These are phyloP conservation scores for Xylaria grammica DNA, from an alignment of 495 filamentous ascomycete species.

Conservation along the genomic window DNA sequence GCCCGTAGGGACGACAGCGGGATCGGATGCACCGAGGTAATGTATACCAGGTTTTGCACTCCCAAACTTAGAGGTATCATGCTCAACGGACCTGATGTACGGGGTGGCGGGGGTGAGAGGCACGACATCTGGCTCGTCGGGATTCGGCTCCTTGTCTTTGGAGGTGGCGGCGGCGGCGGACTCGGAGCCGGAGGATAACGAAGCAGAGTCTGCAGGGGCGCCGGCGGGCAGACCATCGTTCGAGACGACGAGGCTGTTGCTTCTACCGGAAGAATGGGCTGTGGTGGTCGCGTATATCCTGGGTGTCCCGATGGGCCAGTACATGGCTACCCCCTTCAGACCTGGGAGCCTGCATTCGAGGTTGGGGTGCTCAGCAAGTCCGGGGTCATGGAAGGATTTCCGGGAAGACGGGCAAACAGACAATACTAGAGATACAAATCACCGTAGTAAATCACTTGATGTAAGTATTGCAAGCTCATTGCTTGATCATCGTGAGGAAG, in stretches of 20 bases:
- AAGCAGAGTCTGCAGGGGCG: conserved; percentile 42
- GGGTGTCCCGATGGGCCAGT: conserved; percentile 94
- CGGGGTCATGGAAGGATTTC: conserved; percentile 11
- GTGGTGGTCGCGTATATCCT: conserved; percentile 78
- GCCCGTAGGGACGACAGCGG: conserved; percentile 41
- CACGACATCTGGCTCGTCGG: conserved; percentile 28
- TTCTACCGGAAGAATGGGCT: conserved; percentile 57
- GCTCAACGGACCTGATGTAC: conserved; percentile 58
- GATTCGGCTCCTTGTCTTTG: conserved; percentile 35
- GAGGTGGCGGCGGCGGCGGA: conserved; percentile 23
- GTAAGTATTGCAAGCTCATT: conserved; percentile 10
- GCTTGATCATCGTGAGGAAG: background rate
- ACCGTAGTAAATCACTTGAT: no score
- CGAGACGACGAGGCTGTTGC: conserved; percentile 43
- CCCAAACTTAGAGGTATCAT: conserved; percentile 46
- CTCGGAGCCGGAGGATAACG: conserved; percentile 38
- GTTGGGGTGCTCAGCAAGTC: conserved; percentile 5
- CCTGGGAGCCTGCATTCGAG: conserved; percentile 37
- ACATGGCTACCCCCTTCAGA: conserved; percentile 69
- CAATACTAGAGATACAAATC: background rate
- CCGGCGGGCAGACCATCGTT: conserved; percentile 46
- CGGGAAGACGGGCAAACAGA: background rate
- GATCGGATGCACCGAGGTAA: conserved; percentile 13
- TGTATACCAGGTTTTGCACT: conserved; percentile 17
- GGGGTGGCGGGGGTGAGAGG: conserved; percentile 54